Base-by-base conservation (phyloP, 2,329 filamentous ascomycete genomes). In the Dactylellina drechsleri region DNA sequence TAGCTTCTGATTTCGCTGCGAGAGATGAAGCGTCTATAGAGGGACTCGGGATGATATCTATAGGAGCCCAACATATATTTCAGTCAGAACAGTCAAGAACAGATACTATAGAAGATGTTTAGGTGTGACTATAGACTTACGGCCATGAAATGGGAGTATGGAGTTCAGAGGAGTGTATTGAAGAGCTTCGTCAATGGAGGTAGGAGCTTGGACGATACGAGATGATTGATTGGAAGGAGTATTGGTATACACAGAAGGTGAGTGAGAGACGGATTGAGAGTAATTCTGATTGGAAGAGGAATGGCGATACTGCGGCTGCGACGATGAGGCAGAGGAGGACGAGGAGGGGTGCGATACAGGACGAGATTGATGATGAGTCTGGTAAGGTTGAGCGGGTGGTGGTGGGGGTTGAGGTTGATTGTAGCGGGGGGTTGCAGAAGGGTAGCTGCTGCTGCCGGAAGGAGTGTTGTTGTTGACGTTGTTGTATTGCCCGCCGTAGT, bases 131-230 rank as follows among this genome's bases (percentile, higher is more conserved):
- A 4, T 28, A 8, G 13, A 74, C 56, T 52, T 82, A 93, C 92
- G 89, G 78, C 91, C 87, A 81, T 91, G 88, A 81, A 94, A 92
- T 1, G 92, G 91, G 61, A 92, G 86, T 57, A 93, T 90, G 2
- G 91, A 92, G 57, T 90, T 91, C 80, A 94, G 90, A 23, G 92
- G 92, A 60, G 91, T 92, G 82, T 89, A 93, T n/a, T 91, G 90
- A 53, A 95, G 84, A 31, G 91, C 91, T 80, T 95, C 91, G 67
- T 90, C 87, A 12, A 95, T 86, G 2, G 84, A 85, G 10, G 84
- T 83, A 47, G 84, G 79, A 20, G 80, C 72, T 40, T 59, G 57
- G 26, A 76, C 50, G 18, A 12, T 54, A 7, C 36, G 31, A 7
- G 58, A 65, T 4, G 57, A 64, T 23, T 41, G 54, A 13, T n/a